phyloP scores from a whole-genome alignment of 305 asterid species.

The Ilex paraguariensis region DNA sequence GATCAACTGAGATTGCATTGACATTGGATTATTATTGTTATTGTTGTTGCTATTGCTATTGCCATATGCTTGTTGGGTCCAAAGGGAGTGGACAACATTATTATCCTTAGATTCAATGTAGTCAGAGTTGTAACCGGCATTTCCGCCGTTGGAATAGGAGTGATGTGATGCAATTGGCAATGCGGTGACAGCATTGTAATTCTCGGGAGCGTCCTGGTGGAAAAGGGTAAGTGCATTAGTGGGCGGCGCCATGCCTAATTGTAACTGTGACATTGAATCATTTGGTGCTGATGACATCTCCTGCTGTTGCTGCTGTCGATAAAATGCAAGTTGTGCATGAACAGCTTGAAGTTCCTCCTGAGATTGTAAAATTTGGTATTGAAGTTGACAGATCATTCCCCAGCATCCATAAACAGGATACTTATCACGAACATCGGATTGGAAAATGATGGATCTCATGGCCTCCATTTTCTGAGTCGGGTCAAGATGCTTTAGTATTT shows the following conservation, averaged over 20 bases:
- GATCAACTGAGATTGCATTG: constrained; percentile 40
- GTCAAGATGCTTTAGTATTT: constrained; percentile 52
- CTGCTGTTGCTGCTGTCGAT: constrained; percentile 39
- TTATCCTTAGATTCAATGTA: constrained; percentile 49
- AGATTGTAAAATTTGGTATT: constrained; percentile 41
- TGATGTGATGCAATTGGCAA: constrained; percentile 26
- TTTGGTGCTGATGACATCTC: constrained; percentile 27
- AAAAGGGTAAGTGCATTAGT: constrained; percentile 28
- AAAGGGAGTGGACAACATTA: constrained; percentile 33
- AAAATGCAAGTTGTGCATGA: constrained; percentile 51
- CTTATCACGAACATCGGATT: constrained; percentile 61
- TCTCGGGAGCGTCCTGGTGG: constrained; percentile 30
- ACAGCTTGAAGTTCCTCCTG: constrained; percentile 66
- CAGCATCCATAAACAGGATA: constrained; percentile 66
- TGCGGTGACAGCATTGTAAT: constrained; percentile 19
- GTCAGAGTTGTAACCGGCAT: constrained; percentile 23
- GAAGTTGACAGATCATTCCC: constrained; percentile 43
- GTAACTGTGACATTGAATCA: constrained; percentile 60
- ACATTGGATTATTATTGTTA: constrained; percentile 25
- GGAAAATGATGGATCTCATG: constrained; percentile 67
- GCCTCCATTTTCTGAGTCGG: constrained; percentile 58
- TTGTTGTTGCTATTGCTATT: constrained; percentile 24
- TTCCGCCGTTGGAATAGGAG: constrained; percentile 24
- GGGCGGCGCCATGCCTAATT: constrained; percentile 58
- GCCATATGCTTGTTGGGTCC: constrained; percentile 48